Evolutionary conservation across 495 filamentous ascomycete species (phyloP).

Genomic region (Penicillium odoratum): DNA sequence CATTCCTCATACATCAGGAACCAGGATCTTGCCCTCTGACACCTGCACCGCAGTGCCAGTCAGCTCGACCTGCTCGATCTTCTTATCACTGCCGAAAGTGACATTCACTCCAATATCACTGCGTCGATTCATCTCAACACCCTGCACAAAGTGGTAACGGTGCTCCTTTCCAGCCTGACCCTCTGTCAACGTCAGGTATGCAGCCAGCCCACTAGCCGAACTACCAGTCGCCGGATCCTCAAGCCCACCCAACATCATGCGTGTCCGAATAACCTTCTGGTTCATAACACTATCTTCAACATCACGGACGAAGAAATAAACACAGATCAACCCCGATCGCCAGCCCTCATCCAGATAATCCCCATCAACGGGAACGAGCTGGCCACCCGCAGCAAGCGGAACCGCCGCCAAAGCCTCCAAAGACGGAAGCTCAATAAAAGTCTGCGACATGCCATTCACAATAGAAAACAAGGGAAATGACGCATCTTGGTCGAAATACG

Average conservation of each 20-base stretch:
- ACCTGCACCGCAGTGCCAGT: slow-evolving; percentile 60
- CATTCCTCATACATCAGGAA: slow-evolving; percentile 18
- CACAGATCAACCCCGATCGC: slow-evolving; percentile 47
- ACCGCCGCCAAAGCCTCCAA: slow-evolving; percentile 37
- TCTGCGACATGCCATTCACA: slow-evolving; percentile 66
- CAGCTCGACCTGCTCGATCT: slow-evolving; percentile 51
- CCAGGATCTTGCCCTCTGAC: slow-evolving; percentile 49
- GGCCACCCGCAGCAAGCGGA: slow-evolving; percentile 25
- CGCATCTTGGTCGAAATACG: slow-evolving; percentile 19
- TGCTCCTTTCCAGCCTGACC: slow-evolving; percentile 24
- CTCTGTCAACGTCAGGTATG: slow-evolving; percentile 55
- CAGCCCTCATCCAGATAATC: slow-evolving; percentile 60
- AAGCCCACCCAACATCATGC: slow-evolving; percentile 53
- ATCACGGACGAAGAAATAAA: slow-evolving; percentile 60
- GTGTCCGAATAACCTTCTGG: slow-evolving; percentile 33
- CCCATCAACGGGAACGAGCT: slow-evolving; percentile 13
- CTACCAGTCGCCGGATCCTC: slow-evolving; percentile 76
- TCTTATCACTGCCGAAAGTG: slow-evolving; percentile 28
- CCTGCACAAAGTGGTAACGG: slow-evolving; percentile 62
- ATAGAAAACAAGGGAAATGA: slow-evolving; percentile 35
- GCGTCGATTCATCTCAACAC: slow-evolving; percentile 74
- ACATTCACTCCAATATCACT: slow-evolving; percentile 59
- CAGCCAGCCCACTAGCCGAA: slow-evolving; percentile 58
- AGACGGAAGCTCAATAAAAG: slow-evolving; percentile 55
- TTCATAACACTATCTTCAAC: slow-evolving; percentile 29